Evolutionary conservation across 768 basidiomycete species (phyloP).

Genomic region (Pisolithus orientalis): DNA sequence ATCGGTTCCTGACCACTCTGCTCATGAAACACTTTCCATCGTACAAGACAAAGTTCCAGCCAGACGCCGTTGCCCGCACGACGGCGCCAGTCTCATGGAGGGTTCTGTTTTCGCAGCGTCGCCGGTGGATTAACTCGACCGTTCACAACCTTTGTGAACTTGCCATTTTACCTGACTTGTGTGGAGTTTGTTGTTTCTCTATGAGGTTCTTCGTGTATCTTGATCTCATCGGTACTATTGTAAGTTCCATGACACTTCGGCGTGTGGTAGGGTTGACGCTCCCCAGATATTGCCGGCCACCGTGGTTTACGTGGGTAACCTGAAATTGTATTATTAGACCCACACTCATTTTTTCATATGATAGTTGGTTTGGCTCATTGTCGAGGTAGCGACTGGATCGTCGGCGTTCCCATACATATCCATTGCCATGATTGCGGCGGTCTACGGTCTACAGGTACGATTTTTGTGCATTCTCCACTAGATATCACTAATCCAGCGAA

Average conservation of each 20-base stretch:
- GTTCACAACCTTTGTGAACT: conserved; percentile 64
- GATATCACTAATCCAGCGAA: background rate
- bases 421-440: conserved; percentile 57
- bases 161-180: conserved; percentile 54
- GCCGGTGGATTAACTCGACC: conserved; percentile 73
- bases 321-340: background rate
- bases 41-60: conserved; percentile 65
- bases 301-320: conserved; percentile 48
- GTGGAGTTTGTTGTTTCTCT: conserved; percentile 69
- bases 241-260: conserved; percentile 15
- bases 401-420: conserved; percentile 57
- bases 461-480: background rate
- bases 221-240: conserved; percentile 59
- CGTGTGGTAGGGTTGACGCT: background rate
- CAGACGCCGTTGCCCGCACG: conserved; percentile 56
- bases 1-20: conserved; percentile 64
- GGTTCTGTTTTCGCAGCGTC: conserved; percentile 58
- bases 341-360: conserved; percentile 3
- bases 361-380: conserved; percentile 55
- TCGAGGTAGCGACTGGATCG: conserved; percentile 46
- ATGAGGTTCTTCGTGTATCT: conserved; percentile 69
- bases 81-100: conserved; percentile 58
- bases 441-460: conserved; percentile 62
- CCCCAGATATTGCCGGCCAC: conserved; percentile 52
- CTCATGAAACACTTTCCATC: conserved; percentile 67